Conservation (phyloP, 2,329 filamentous ascomycete species). For the Diplodia corticola region DNA sequence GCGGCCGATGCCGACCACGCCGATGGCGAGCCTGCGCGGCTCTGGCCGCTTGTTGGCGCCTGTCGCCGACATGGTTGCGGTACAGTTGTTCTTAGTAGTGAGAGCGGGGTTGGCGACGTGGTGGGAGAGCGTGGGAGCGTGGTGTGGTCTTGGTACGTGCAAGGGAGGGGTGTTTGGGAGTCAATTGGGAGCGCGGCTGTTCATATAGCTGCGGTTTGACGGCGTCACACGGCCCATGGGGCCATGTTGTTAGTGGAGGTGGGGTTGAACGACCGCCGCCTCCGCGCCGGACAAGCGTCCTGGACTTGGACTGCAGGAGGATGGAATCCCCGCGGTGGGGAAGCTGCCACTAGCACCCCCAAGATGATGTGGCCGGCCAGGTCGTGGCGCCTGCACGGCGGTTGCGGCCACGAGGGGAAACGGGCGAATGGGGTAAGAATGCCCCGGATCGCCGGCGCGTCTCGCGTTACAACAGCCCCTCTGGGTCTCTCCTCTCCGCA, state of each 20-base stretch:
- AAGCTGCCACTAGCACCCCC: no score
- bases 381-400: neutral
- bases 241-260: no score
- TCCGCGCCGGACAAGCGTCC: neutral
- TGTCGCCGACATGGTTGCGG: neutral
- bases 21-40: constrained; percentile 40
- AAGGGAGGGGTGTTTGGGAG: no score
- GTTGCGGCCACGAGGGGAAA: neutral
- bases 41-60: neutral
- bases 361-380: neutral
- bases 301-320: neutral
- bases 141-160: no score
- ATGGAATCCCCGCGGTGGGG: no score
- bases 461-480: neutral
- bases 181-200: no score
- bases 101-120: no score
- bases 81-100: no score
- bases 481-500: neutral
- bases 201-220: no score
- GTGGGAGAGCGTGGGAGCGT: no score
- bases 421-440: neutral
- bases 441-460: neutral
- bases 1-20: constrained; percentile 53
- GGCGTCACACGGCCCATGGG: no score
- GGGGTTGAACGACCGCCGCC: no score